Conservation (phyloP, 2,329 filamentous ascomycete species). For the Xylariales sp. region DNA sequence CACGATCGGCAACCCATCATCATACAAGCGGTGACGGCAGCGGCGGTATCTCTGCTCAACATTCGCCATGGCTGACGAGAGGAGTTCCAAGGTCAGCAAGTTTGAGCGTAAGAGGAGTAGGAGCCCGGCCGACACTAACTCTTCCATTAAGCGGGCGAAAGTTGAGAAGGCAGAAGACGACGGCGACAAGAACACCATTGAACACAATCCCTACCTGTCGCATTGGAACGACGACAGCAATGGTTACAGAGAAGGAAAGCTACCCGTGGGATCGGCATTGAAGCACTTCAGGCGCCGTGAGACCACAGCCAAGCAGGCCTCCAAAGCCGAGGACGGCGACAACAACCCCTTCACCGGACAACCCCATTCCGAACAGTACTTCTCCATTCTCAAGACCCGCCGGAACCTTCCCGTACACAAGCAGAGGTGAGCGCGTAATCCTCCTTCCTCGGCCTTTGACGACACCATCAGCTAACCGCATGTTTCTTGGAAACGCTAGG, state of each 20-base stretch:
- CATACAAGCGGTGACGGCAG: background rate
- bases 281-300: slow-evolving; percentile 78
- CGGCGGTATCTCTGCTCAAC: slow-evolving; percentile 2
- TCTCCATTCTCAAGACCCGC: slow-evolving; percentile 85
- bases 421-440: slow-evolving; percentile 72
- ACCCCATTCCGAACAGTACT: slow-evolving; percentile 84
- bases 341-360: slow-evolving; percentile 86
- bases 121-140: slow-evolving; percentile 41
- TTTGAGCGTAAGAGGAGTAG: slow-evolving; percentile 46
- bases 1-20: background rate
- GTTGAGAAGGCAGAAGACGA: slow-evolving; percentile 42
- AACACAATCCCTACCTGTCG: slow-evolving; percentile 87
- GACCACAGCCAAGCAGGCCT: slow-evolving; percentile 81
- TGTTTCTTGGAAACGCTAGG: slow-evolving; percentile 55
- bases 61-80: slow-evolving; percentile 37
- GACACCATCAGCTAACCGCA: background rate
- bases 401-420: slow-evolving; percentile 91
- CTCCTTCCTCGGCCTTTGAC: background rate
- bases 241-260: slow-evolving; percentile 51
- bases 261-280: slow-evolving; percentile 61
- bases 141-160: slow-evolving; percentile 47
- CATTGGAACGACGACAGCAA: slow-evolving; percentile 74
- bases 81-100: slow-evolving; percentile 39
- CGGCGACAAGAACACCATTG: slow-evolving; percentile 38
- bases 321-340: slow-evolving; percentile 80